phyloP scores from a whole-genome alignment of 805 yeast species.

The Candida railenensis region DNA sequence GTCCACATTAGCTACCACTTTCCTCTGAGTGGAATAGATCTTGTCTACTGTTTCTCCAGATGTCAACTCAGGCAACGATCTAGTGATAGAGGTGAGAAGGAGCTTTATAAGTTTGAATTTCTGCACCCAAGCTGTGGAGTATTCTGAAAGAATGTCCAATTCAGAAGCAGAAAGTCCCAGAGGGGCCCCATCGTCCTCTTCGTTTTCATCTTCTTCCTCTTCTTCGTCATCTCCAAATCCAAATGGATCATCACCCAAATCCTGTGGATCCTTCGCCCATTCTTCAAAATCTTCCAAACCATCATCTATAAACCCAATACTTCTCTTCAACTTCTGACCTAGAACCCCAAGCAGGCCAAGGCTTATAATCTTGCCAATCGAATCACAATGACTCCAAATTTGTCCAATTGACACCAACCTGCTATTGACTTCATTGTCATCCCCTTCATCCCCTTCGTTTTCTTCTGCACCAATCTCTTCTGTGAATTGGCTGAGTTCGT shows the following conservation, averaged over 20 bases:
- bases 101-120: slow-evolving; percentile 58
- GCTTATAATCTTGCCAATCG: slow-evolving; percentile 37
- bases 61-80: slow-evolving; percentile 50
- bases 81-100: slow-evolving; percentile 55
- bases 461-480: slow-evolving; percentile 8
- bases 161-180: slow-evolving; percentile 12
- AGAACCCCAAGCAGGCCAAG: slow-evolving; percentile 57
- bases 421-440: slow-evolving; percentile 5
- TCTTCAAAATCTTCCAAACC: slow-evolving; percentile 66
- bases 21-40: slow-evolving; percentile 42
- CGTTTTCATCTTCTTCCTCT: slow-evolving; percentile 25
- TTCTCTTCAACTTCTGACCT: slow-evolving; percentile 43
- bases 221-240: slow-evolving; percentile 18
- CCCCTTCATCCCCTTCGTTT: slow-evolving; percentile 8
- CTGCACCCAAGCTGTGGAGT: slow-evolving; percentile 48
- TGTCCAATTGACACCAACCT: slow-evolving; percentile 63
- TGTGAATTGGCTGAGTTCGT: slow-evolving; percentile 18
- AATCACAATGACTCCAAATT: slow-evolving; percentile 70
- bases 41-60: slow-evolving; percentile 46
- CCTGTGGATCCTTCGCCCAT: slow-evolving; percentile 65
- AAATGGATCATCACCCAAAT: slow-evolving; percentile 28
- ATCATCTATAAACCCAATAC: slow-evolving; percentile 52
- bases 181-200: slow-evolving; percentile 11
- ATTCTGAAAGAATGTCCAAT: slow-evolving; percentile 30
- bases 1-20: slow-evolving; percentile 50